Percentiles rank a stretch among this genome's conserved stretches.
Conservation (phyloP, 345 rosid genomes). For the Dimocarpus longan region DNA sequence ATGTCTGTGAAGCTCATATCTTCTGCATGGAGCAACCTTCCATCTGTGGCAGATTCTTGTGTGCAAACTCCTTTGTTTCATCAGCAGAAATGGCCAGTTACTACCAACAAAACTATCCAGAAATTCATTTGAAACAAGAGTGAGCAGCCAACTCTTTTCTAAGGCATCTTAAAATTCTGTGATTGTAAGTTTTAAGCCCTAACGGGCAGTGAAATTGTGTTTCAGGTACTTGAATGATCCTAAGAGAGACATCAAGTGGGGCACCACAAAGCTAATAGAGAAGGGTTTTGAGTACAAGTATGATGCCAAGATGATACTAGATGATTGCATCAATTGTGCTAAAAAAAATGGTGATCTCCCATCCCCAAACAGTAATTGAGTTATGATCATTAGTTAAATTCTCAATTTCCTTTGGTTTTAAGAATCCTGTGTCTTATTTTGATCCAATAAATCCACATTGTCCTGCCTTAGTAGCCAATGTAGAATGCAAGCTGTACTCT, state of each 20-base stretch:
- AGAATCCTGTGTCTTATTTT: too few relatives aligned
- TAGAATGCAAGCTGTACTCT: too few relatives aligned
- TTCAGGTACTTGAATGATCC: conserved; percentile 33
- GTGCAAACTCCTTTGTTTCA: conserved; percentile 16
- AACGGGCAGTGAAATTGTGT: not conserved
- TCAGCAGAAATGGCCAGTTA: conserved; percentile 24
- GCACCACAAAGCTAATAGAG: conserved; percentile 28
- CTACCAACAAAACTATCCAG: conserved; percentile 24
- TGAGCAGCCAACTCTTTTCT: conserved; percentile 10
- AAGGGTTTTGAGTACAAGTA: conserved; percentile 37
- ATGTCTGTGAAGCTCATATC: conserved; percentile 44
- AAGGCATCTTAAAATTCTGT: not conserved
- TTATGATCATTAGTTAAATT: not conserved
- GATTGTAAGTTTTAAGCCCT: not conserved
- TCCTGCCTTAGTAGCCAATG: too few relatives aligned
- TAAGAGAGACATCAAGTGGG: conserved; percentile 23
- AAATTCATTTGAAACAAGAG: conserved; percentile 26
- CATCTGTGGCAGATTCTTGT: conserved; percentile 41
- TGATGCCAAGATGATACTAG: conserved; percentile 25
- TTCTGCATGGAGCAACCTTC: conserved; percentile 41
- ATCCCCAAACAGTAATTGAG: not conserved
- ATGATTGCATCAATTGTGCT: conserved; percentile 28
- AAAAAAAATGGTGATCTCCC: conserved; percentile 11
- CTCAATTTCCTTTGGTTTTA: not conserved
- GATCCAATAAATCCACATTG: too few relatives aligned